Conservation (phyloP, 805 yeast genomes). For the Lipomyces oligophaga region DNA sequence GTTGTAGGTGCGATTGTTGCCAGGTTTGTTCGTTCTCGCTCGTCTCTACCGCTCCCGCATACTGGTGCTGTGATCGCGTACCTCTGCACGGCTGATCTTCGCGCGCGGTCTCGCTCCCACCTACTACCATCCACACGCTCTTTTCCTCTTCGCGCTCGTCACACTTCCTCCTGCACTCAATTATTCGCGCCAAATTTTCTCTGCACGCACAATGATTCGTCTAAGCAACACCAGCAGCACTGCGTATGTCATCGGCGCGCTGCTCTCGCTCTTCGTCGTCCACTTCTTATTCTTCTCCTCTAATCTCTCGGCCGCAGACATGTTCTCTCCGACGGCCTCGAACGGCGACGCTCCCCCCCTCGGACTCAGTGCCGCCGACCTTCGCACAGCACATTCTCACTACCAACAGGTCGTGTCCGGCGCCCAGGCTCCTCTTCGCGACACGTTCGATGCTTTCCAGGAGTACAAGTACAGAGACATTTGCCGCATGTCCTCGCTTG, state of each 20-base stretch:
- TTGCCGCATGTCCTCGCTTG: slow-evolving; percentile 28
- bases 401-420: not conserved
- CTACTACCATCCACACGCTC: not conserved
- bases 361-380: slow-evolving; percentile 7
- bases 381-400: slow-evolving; percentile 1
- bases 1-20: too few relatives aligned
- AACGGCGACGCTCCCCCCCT: slow-evolving; percentile 5
- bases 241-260: slow-evolving; percentile 27
- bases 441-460: slow-evolving; percentile 25
- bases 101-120: too few relatives aligned
- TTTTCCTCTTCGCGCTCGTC: not conserved
- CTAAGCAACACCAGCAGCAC: slow-evolving; percentile 13
- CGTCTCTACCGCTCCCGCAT: not conserved
- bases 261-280: slow-evolving; percentile 26
- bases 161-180: not conserved
- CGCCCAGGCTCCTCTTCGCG: slow-evolving; percentile 9
- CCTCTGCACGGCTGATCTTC: too few relatives aligned
- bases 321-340: not conserved
- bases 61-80: not conserved
- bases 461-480: slow-evolving; percentile 25
- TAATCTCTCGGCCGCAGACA: not conserved
- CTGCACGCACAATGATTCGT: slow-evolving; percentile 12
- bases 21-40: too few relatives aligned
- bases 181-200: not conserved
- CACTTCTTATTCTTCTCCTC: slow-evolving; percentile 22